Percentiles rank a stretch among this genome's conserved stretches.
phyloP scores from a whole-genome alignment of 106 monocot species.

The Dactylorhiza incarnata region DNA sequence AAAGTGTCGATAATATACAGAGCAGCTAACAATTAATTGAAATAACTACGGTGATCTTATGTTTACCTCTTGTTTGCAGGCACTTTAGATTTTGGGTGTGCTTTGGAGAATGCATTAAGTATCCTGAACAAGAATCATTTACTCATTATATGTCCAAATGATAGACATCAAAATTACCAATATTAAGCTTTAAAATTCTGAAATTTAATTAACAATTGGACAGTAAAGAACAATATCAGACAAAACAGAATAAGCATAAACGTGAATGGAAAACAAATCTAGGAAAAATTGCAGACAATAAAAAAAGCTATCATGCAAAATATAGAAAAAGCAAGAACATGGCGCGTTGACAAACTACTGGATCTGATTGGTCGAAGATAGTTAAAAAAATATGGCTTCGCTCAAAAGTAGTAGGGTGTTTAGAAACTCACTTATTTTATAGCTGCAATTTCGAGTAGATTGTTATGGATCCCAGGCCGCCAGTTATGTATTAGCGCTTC shows the following conservation, averaged over 20 bases:
- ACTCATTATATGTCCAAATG: not conserved
- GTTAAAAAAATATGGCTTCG: not conserved
- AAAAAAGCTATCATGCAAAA: not conserved
- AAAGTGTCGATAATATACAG: not conserved
- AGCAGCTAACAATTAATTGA: not conserved
- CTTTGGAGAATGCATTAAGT: constrained; percentile 85
- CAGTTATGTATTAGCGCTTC: too few species aligned
- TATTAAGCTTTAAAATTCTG: not conserved
- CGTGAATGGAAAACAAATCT: not conserved
- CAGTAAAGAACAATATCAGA: not conserved
- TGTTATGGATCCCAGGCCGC: too few species aligned
- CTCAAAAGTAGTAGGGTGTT: not conserved
- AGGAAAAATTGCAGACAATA: not conserved
- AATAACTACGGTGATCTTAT: not conserved
- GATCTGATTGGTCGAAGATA: not conserved
- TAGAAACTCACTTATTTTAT: not conserved
- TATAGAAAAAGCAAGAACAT: not conserved
- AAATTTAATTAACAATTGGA: not conserved
- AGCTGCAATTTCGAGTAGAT: not conserved
- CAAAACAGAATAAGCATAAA: not conserved
- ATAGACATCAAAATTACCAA: not conserved
- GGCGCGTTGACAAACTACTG: not conserved
- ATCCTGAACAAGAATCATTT: constrained; percentile 41
- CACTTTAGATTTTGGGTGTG: constrained; percentile 70
- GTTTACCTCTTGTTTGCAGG: constrained; percentile 67